A percentile compares a stretch with the other conserved stretches of the same genome.
phyloP scores from a whole-genome alignment of 2,329 filamentous ascomycete species.

The Onygena corvina region DNA sequence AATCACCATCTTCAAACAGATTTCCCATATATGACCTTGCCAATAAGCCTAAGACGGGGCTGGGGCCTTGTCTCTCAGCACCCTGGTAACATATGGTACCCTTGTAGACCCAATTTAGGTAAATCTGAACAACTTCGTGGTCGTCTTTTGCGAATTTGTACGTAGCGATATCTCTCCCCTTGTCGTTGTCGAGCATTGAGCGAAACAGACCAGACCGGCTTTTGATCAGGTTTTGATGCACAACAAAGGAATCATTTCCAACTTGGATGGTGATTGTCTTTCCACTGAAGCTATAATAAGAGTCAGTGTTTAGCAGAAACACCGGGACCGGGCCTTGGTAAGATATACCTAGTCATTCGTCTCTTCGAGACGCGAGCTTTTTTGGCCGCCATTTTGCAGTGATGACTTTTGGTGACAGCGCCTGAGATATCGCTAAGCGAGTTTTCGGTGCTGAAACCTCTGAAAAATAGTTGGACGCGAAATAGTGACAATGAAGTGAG shows the following conservation, averaged over 20 bases:
- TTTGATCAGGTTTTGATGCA: neutral
- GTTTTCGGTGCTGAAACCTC: too few relatives aligned
- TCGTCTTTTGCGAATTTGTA: neutral
- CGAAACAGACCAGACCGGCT: neutral
- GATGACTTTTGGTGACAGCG: too few relatives aligned
- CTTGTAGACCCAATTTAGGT: slow-evolving; percentile 3
- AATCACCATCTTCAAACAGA: neutral
- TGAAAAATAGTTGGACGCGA: too few relatives aligned
- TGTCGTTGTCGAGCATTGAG: neutral
- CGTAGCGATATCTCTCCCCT: neutral
- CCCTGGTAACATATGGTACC: neutral
- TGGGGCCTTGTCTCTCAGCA: neutral
- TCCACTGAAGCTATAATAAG: neutral
- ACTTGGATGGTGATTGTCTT: neutral
- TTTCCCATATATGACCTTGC: neutral
- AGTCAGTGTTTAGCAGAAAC: neutral
- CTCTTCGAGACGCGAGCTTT: neutral
- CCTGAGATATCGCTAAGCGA: too few relatives aligned
- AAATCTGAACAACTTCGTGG: neutral
- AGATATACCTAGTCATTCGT: neutral
- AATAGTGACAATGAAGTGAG: neutral
- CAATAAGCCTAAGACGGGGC: neutral
- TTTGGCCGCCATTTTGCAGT: too few relatives aligned
- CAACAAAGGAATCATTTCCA: neutral
- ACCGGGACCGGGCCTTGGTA: too few relatives aligned